Evolutionary conservation across 2,329 filamentous ascomycete genomes (phyloP).

Genomic region (Claviceps cyperi): DNA sequence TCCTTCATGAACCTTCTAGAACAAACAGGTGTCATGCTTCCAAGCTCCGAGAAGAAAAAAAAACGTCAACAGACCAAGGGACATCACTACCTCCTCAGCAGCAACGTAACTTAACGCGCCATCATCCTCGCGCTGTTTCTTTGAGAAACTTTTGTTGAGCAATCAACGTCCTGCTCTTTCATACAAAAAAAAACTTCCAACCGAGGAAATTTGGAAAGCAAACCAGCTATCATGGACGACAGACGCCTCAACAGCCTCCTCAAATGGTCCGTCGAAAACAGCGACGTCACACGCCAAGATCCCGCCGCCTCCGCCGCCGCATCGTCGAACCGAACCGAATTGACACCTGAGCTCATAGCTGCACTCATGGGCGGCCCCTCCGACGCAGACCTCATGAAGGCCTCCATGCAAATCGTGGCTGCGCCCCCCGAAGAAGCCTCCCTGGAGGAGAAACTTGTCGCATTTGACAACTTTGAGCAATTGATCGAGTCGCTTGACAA

Average conservation of each 20-base stretch:
- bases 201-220: background rate
- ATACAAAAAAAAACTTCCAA: background rate
- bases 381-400: constrained; percentile 84
- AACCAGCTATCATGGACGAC: constrained; percentile 18
- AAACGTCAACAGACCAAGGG: background rate
- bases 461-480: constrained; percentile 92
- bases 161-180: no score
- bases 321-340: constrained; percentile 21
- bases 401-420: constrained; percentile 63
- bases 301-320: constrained; percentile 17
- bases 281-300: constrained; percentile 18
- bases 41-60: constrained; percentile 1
- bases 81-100: no score
- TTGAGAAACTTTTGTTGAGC: no score
- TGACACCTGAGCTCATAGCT: constrained; percentile 57
- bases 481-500: constrained; percentile 89
- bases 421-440: constrained; percentile 45
- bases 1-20: constrained; percentile 26
- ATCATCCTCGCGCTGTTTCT: background rate
- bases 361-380: constrained; percentile 72
- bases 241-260: constrained; percentile 58
- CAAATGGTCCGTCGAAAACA: constrained; percentile 55
- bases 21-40: constrained; percentile 18
- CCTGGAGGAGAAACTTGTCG: constrained; percentile 63
- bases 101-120: no score